Conservation (phyloP, 108 stramenopile species). For the Fistulifera pelliculosa region DNA sequence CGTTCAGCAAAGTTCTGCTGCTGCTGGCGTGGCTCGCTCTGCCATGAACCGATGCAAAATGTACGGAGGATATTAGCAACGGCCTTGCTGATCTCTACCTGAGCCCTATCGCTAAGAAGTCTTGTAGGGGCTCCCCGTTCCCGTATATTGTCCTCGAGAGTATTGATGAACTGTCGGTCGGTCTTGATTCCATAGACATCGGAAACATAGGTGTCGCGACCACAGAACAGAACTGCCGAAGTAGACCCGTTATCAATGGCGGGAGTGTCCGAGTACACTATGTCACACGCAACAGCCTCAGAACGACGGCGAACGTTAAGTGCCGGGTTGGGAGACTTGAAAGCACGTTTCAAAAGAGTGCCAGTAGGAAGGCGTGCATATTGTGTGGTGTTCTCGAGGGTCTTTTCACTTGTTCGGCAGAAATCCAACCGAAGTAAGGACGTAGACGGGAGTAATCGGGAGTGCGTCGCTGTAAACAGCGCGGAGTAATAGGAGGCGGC, state of each 20-base stretch:
- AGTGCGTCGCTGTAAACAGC: too few relatives aligned
- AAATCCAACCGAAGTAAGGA: conserved; percentile 8
- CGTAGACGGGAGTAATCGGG: conserved; percentile 4
- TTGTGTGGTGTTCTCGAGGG: conserved; percentile 6
- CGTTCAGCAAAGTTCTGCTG: conserved; percentile 22
- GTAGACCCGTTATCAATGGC: conserved; percentile 10
- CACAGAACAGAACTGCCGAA: conserved; percentile 12
- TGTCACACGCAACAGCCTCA: conserved; percentile 21
- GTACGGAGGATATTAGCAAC: conserved; percentile 9
- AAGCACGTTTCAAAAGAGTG: not conserved
- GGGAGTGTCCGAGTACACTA: conserved; percentile 16
- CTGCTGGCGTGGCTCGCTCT: conserved; percentile 15
- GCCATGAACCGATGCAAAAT: conserved; percentile 5
- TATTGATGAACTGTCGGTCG: conserved; percentile 12
- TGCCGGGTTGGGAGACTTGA: conserved; percentile 10
- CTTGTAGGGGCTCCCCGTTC: conserved; percentile 10
- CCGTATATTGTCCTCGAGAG: conserved; percentile 19
- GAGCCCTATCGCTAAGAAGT: conserved; percentile 15
- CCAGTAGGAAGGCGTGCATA: conserved; percentile 2
- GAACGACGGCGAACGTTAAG: conserved; percentile 15
- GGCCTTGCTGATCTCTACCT: conserved; percentile 8
- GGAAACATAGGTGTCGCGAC: conserved; percentile 1
- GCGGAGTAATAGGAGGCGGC: too few relatives aligned
- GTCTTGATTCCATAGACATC: conserved; percentile 18
- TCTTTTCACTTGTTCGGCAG: conserved; percentile 7